These are phyloP conservation scores for Helichrysum umbraculigerum DNA, from an alignment of 129 eudicot species.

Conservation along the genomic window DNA sequence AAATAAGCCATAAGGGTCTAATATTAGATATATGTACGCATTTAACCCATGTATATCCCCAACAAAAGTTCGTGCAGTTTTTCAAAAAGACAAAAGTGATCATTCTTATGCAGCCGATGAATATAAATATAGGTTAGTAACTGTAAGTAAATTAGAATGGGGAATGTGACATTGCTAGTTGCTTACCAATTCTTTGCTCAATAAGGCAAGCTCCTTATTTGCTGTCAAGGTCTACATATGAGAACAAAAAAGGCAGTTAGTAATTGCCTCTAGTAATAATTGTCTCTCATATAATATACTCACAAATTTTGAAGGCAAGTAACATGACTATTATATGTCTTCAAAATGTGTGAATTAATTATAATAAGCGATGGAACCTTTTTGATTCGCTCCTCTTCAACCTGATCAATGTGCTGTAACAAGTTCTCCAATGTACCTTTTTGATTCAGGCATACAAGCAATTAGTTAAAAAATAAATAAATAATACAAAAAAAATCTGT, in stretches of 20 bases:
- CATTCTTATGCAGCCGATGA: slow-evolving; percentile 5
- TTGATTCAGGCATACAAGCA: slow-evolving; percentile 21
- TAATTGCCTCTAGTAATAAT: not conserved
- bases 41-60: too few species aligned
- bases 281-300: slow-evolving; percentile 1
- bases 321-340: not conserved
- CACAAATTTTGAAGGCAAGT: slow-evolving; percentile 14
- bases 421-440: slow-evolving; percentile 82
- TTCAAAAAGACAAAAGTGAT: too few species aligned
- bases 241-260: slow-evolving; percentile 16
- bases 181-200: slow-evolving; percentile 90
- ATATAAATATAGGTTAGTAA: not conserved
- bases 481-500: too few species aligned
- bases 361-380: slow-evolving; percentile 47
- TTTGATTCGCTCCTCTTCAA: slow-evolving; percentile 70
- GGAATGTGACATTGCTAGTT: slow-evolving; percentile 16
- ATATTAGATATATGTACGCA: not conserved
- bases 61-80: too few species aligned
- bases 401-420: slow-evolving; percentile 67
- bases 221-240: slow-evolving; percentile 58
- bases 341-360: not conserved
- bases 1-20: slow-evolving; percentile 4
- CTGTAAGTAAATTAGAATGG: slow-evolving; percentile 14
- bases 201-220: slow-evolving; percentile 73
- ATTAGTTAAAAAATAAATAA: slow-evolving; percentile 31